phyloP scores from a whole-genome alignment of 2,329 filamentous ascomycete genomes.

The Paecilomyces dactylethromorphus region DNA sequence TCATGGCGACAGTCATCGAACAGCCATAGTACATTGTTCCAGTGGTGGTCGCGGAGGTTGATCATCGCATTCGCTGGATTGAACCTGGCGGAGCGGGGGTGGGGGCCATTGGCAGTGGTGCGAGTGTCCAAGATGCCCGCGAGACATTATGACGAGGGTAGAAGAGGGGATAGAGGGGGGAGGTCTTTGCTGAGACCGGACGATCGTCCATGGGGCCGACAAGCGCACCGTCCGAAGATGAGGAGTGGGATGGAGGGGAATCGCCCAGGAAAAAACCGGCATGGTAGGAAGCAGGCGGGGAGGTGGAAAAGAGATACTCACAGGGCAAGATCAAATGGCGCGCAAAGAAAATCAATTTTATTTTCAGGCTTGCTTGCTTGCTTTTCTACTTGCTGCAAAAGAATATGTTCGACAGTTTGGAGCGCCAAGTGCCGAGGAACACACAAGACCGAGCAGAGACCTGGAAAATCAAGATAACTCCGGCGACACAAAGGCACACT shows the following conservation, averaged over 20 bases:
- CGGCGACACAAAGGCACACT: slow-evolving; percentile 16
- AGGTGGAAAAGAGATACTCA: slow-evolving; percentile 4
- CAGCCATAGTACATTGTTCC: not conserved
- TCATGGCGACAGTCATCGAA: not conserved
- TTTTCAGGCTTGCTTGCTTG: not conserved
- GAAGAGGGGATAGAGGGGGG: not conserved
- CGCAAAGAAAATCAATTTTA: not conserved
- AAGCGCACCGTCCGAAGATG: not conserved
- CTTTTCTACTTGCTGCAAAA: slow-evolving; percentile 10
- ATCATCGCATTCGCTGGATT: not conserved
- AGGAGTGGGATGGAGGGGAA: not conserved
- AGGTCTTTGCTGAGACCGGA: not conserved
- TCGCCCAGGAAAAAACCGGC: not conserved
- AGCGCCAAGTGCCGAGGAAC: slow-evolving; percentile 15
- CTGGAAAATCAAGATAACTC: slow-evolving; percentile 18
- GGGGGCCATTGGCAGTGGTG: not conserved
- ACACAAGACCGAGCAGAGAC: slow-evolving; percentile 10
- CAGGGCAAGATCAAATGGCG: not conserved
- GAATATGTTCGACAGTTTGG: slow-evolving; percentile 11
- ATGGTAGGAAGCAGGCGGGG: not conserved
- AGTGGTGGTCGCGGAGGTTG: not conserved
- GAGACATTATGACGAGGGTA: not conserved
- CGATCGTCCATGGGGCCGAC: not conserved
- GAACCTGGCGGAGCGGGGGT: not conserved
- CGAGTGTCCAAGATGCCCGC: not conserved